A percentile compares a stretch with the other conserved stretches of the same genome.
phyloP scores from a whole-genome alignment of 1,139 yeast species.

The Meyerozyma athensensis region DNA sequence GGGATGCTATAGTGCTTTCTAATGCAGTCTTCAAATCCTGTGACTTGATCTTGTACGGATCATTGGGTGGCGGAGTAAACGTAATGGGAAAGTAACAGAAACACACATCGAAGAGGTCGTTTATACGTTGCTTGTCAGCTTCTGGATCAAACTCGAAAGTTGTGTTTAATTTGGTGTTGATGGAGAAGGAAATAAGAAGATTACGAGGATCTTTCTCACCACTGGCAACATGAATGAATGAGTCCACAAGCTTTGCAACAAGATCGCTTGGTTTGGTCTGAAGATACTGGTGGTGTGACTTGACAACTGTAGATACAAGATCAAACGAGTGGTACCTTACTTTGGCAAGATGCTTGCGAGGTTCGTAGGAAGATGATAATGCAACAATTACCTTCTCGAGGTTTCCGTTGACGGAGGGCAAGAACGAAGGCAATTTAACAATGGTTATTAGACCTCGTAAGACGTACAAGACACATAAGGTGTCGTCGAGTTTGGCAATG shows the following conservation, averaged over 20 bases:
- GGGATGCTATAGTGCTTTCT: conserved; percentile 58
- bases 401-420: conserved; percentile 21
- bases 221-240: conserved; percentile 64
- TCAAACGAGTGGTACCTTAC: conserved; percentile 58
- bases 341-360: conserved; percentile 60
- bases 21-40: conserved; percentile 62
- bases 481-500: conserved; percentile 63
- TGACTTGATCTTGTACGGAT: conserved; percentile 80
- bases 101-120: conserved; percentile 75
- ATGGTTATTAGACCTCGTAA: conserved; percentile 54
- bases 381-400: conserved; percentile 33
- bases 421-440: conserved; percentile 43
- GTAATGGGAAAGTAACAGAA: conserved; percentile 97
- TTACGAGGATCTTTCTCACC: conserved; percentile 96
- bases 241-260: conserved; percentile 41
- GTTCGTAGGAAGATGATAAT: conserved; percentile 47
- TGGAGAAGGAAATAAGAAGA: conserved; percentile 61
- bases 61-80: conserved; percentile 88
- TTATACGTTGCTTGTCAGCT: conserved; percentile 34
- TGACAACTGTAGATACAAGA: conserved; percentile 37
- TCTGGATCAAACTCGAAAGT: conserved; percentile 36
- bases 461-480: conserved; percentile 47
- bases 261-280: conserved; percentile 10
- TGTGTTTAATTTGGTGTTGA: conserved; percentile 48
- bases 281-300: conserved; percentile 16